Conservation (phyloP, 2,329 filamentous ascomycete genomes). For the Torrubiellomyces zombiae region DNA sequence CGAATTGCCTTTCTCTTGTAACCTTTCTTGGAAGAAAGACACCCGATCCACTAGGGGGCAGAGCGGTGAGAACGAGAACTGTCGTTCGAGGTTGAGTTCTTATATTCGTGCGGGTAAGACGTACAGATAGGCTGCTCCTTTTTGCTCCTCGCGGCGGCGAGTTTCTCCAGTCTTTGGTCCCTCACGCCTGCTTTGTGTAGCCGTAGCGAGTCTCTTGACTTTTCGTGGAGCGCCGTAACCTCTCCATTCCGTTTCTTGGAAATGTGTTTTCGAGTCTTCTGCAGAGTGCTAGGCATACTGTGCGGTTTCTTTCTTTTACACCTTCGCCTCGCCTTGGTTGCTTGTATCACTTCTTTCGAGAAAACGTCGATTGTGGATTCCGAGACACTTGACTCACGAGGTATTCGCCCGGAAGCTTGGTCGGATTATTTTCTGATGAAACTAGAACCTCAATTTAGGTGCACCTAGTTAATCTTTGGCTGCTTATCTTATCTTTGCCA, state of each 20-base stretch:
- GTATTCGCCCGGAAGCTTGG: no score
- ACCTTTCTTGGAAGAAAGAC: constrained; percentile 51
- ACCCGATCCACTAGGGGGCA: constrained; percentile 17
- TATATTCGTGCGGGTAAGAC: constrained; percentile 7
- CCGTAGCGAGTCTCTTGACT: constrained; percentile 71
- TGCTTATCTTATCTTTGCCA: no score
- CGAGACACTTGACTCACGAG: no score
- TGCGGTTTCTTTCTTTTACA: no score
- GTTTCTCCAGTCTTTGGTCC: constrained; percentile 66
- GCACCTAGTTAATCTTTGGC: no score
- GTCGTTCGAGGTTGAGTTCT: constrained; percentile 4
- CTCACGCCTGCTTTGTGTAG: constrained; percentile 64
- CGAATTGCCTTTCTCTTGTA: constrained; percentile 29
- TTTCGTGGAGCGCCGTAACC: constrained; percentile 64
- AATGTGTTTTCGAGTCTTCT: constrained; percentile 80
- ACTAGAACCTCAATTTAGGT: no score
- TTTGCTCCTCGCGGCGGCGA: constrained; percentile 53
- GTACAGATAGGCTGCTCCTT: constrained; percentile 58
- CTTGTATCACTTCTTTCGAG: no score
- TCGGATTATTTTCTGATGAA: no score
- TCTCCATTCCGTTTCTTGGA: constrained; percentile 68
- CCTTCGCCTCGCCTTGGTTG: no score
- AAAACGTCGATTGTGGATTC: no score
- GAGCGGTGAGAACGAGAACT: constrained; percentile 1
- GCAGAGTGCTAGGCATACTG: constrained; percentile 68